Conservation (phyloP, 129 eudicot genomes). For the Solidago caesia region DNA sequence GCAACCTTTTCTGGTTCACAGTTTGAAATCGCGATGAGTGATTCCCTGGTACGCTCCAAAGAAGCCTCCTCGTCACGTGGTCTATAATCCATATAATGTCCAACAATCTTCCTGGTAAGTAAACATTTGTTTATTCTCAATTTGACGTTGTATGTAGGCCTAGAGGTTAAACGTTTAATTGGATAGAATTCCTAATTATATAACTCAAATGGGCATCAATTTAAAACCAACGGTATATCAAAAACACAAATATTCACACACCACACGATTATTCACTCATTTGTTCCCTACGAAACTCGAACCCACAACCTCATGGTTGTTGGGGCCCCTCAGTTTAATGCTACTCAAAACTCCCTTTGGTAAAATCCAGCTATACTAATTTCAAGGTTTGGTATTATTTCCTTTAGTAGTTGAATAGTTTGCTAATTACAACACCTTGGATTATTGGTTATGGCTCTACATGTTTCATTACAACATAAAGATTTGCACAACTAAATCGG, state of each 20-base stretch:
- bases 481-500: neutral
- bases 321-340: no score
- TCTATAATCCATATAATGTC: constrained; percentile 27
- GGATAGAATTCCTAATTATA: neutral
- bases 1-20: constrained; percentile 13
- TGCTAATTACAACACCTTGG: neutral
- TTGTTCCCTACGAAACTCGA: no score
- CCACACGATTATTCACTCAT: no score
- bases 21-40: constrained; percentile 8
- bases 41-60: constrained; percentile 22
- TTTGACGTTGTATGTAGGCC: no score
- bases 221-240: neutral
- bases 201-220: neutral
- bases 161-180: no score
- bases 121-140: neutral
- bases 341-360: no score
- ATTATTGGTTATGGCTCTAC: neutral
- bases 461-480: neutral
- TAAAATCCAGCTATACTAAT: no score
- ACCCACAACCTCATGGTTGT: no score
- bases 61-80: constrained; percentile 14
- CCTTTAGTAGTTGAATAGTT: neutral
- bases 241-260: no score
- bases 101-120: constrained; percentile 5
- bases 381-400: neutral